Base-by-base conservation (phyloP, 106 monocot species). In the Dendrobium chrysotoxum region DNA sequence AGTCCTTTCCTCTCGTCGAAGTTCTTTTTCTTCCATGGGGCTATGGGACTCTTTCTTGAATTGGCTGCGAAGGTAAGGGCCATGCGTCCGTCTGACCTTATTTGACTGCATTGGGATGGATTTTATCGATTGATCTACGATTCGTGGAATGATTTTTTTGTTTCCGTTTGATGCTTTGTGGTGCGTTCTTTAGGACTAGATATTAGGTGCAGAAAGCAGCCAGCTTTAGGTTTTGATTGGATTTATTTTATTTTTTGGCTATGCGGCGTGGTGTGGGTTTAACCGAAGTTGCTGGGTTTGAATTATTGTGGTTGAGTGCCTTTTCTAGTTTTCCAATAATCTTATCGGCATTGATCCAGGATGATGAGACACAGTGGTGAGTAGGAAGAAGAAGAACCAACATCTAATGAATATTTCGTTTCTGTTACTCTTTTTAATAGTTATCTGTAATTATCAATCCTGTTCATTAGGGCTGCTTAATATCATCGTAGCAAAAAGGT, bases 41-140 rank as follows among this genome's bases (percentile, higher is more conserved):
- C 72, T 92, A 31, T 95, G 92, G 95, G 92, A 95, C 53, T 86
- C 88, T 77, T 90, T 95, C 71, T 88, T 95, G 83, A 90, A 92
- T 79, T 95, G 95, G 95, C 90, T 95, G 39, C 78, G 95, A 61
- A 95, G 92, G 95, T 95, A 35, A 2, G 28, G 20, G 3, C 3
- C 16, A 41, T 28, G 64, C 30, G 9, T 46, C 8, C 26, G 30
- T 40, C 17, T 72, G 28, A 57, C 7, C 12, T 76, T 25, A 23
- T 53, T 75, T 10, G n/a, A 20, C 23, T 44, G 40, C 75, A n/a
- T 28, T 75, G 9, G 44, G 42, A 23, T 4, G n/a, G 25, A 46
- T 44, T 44, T 7, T 10, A 21, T 21, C 28, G 21, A 41, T 75
- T 21, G n/a, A 75, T 40, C 21, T 50, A 50, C 50, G 11, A 13